These are phyloP conservation scores for Aspergillus awamori DNA, from an alignment of 2,329 filamentous ascomycete genomes.

Conservation along the genomic window DNA sequence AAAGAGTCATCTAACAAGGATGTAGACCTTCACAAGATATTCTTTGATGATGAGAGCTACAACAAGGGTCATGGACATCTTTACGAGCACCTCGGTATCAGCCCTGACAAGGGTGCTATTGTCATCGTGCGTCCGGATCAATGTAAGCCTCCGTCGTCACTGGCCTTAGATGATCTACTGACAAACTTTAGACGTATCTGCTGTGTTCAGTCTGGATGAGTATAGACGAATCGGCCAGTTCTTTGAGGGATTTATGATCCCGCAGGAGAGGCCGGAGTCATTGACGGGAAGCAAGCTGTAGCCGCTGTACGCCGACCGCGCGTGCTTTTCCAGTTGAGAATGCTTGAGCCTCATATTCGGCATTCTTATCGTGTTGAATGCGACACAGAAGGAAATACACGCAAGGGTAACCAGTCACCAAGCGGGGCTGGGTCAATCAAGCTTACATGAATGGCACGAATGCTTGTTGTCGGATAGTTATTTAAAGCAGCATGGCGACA, in stretches of 20 bases:
- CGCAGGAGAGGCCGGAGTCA: conserved; percentile 12
- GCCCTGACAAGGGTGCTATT: conserved; percentile 49
- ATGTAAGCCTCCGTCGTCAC: conserved; percentile 47
- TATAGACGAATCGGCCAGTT: conserved; percentile 38
- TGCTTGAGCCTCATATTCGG: not conserved
- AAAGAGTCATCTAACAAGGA: not conserved
- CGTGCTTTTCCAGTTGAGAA: not conserved
- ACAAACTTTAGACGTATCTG: conserved; percentile 41
- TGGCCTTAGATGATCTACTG: not conserved
- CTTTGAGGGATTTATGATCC: conserved; percentile 38
- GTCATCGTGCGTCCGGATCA: conserved; percentile 64
- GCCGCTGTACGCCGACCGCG: not conserved
- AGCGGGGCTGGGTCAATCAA: not conserved
- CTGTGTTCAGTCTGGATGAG: conserved; percentile 38
- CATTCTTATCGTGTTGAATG: not conserved
- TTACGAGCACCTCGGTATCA: conserved; percentile 60
- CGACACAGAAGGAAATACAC: not conserved
- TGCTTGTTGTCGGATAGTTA: not conserved
- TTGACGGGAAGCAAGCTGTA: conserved; percentile 17
- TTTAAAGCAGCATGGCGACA: not conserved
- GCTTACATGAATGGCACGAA: not conserved
- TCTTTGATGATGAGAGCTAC: conserved; percentile 59
- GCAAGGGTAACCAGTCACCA: not conserved
- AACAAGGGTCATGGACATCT: conserved; percentile 60
- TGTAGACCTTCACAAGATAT: conserved; percentile 62